phyloP scores from a whole-genome alignment of 2,329 filamentous ascomycete species.

The Aspergillus niger region DNA sequence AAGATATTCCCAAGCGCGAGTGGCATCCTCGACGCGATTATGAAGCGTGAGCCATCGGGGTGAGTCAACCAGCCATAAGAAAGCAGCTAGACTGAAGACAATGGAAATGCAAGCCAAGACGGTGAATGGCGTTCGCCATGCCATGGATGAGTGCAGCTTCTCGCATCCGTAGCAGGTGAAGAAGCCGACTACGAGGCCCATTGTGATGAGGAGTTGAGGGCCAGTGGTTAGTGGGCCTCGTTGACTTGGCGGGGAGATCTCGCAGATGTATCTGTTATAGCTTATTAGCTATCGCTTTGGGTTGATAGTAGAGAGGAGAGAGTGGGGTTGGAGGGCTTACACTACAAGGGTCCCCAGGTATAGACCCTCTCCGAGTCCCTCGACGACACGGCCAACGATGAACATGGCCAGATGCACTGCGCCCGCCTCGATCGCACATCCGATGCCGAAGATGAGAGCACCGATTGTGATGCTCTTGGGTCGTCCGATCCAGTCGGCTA shows the following conservation, averaged over 20 bases:
- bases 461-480: conserved; percentile 54
- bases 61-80: too few species aligned
- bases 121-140: conserved; percentile 61
- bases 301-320: too few species aligned
- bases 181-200: conserved; percentile 58
- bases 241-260: conserved; percentile 57
- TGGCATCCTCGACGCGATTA: conserved; percentile 41
- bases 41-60: too few species aligned
- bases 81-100: conserved; percentile 31
- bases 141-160: conserved; percentile 49
- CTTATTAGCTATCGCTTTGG: too few species aligned
- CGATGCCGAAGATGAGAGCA: conserved; percentile 55
- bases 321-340: conserved; percentile 20
- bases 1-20: conserved; percentile 43
- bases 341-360: conserved; percentile 59
- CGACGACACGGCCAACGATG: conserved; percentile 56
- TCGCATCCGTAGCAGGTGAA: conserved; percentile 62
- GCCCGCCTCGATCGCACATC: conserved; percentile 55
- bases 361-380: conserved; percentile 62
- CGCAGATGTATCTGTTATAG: conserved; percentile 52
- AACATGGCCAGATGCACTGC: conserved; percentile 55
- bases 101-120: conserved; percentile 49
- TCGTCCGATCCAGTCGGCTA: conserved; percentile 56
- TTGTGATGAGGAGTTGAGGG: conserved; percentile 56
- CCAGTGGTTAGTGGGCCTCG: conserved; percentile 56